Conservation (phyloP, 805 yeast genomes). For the Saccharomycopsis sp. region DNA sequence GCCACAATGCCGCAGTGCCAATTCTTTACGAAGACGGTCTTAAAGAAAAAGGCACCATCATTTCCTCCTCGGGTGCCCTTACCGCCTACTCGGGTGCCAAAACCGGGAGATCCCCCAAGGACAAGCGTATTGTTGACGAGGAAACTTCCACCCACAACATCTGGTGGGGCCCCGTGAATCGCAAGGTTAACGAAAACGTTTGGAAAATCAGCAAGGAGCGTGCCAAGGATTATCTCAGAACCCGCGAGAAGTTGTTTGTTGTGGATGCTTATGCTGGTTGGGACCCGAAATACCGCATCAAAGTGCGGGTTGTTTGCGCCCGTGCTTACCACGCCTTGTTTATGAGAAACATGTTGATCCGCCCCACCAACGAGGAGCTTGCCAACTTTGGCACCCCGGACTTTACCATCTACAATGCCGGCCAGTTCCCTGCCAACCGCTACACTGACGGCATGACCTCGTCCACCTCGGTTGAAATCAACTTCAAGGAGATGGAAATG, state of each 20-base stretch:
- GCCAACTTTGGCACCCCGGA: slow-evolving; percentile 92
- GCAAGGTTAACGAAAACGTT: slow-evolving; percentile 85
- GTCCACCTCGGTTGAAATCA: slow-evolving; percentile 88
- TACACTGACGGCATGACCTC: slow-evolving; percentile 98
- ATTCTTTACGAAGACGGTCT: slow-evolving; percentile 91
- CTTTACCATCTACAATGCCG: slow-evolving; percentile 96
- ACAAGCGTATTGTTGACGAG: slow-evolving; percentile 95
- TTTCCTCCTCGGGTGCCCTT: slow-evolving; percentile 87
- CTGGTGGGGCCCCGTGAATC: slow-evolving; percentile 99
- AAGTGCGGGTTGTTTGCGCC: slow-evolving; percentile 93
- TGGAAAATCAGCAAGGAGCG: slow-evolving; percentile 95
- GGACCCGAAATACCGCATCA: slow-evolving; percentile 96
- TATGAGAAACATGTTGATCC: slow-evolving; percentile 96
- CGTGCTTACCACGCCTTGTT: slow-evolving; percentile 97
- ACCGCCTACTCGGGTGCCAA: slow-evolving; percentile 93
- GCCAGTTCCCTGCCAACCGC: slow-evolving; percentile 96
- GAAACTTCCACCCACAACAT: slow-evolving; percentile 70
- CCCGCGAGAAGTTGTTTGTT: slow-evolving; percentile 87
- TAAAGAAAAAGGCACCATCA: slow-evolving; percentile 81
- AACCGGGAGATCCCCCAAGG: slow-evolving; percentile 98
- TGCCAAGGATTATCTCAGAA: slow-evolving; percentile 93
- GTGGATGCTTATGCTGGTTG: slow-evolving; percentile 98
- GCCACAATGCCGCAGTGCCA: slow-evolving; percentile 92
- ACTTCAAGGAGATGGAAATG: slow-evolving; percentile 98
- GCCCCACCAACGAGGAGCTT: slow-evolving; percentile 87